Conservation (phyloP, 1,139 yeast species). For the Waltiozyma solani region DNA sequence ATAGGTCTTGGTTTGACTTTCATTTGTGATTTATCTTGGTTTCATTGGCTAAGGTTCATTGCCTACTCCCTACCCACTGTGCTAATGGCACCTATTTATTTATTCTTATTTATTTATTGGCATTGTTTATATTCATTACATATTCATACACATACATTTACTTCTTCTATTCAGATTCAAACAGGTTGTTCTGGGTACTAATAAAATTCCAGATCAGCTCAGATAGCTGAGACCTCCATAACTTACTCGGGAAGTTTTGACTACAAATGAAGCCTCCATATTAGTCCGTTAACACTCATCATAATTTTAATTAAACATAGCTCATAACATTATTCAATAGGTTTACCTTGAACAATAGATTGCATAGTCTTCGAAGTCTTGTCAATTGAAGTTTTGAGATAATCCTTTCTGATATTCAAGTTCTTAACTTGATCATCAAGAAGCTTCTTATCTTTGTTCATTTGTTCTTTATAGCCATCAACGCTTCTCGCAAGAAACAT, state of each 20-base stretch:
- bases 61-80: too few relatives aligned
- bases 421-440: constrained; percentile 50
- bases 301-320: neutral
- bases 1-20: too few relatives aligned
- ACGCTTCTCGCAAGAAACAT: constrained; percentile 38
- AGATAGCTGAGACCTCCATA: too few relatives aligned
- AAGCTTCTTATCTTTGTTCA: constrained; percentile 41
- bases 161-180: too few relatives aligned
- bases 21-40: too few relatives aligned
- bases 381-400: constrained; percentile 68
- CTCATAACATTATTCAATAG: neutral
- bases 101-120: too few relatives aligned
- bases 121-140: neutral
- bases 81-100: too few relatives aligned
- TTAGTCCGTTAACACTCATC: too few relatives aligned
- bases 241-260: too few relatives aligned
- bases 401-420: constrained; percentile 57
- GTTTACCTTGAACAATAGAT: constrained; percentile 29
- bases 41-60: too few relatives aligned
- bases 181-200: neutral
- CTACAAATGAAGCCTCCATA: too few relatives aligned
- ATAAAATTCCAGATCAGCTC: too few relatives aligned
- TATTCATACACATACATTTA: neutral
- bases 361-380: constrained; percentile 60
- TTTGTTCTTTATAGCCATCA: constrained; percentile 33